Evolutionary conservation across 176 grass and related monocot genomes (phyloP).

Genomic region (Aechmea fasciata): DNA sequence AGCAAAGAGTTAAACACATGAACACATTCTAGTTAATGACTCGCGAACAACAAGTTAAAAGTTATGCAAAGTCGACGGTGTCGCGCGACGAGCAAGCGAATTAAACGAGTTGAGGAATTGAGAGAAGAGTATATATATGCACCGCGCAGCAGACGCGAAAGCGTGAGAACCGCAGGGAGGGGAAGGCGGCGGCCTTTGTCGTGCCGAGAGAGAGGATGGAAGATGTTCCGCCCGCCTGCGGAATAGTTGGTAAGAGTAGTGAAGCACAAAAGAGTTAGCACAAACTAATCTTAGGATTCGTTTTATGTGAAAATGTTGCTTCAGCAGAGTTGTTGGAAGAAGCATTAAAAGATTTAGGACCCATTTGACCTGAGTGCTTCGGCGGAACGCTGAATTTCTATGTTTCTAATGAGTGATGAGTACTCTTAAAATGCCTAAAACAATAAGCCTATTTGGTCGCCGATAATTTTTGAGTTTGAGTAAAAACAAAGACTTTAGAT

Average conservation of each 20-base stretch:
- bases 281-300: not conserved
- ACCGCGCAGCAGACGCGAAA: slow-evolving; percentile 42
- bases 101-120: not conserved
- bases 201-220: slow-evolving; percentile 26
- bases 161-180: slow-evolving; percentile 21
- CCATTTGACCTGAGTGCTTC: no score
- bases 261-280: not conserved
- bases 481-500: no score
- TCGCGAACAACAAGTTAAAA: not conserved
- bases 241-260: not conserved
- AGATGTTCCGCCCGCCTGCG: slow-evolving; percentile 35
- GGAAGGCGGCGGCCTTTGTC: slow-evolving; percentile 8
- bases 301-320: no score
- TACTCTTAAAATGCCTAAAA: no score
- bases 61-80: not conserved
- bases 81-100: not conserved
- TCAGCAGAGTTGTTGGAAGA: no score
- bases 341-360: no score
- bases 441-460: no score
- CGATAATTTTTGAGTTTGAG: no score
- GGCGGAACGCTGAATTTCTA: no score
- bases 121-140: slow-evolving; percentile 5
- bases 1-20: not conserved
- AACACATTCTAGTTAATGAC: not conserved
- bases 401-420: no score